Percentiles rank a stretch among this genome's conserved stretches.
Evolutionary conservation across 1,139 yeast species (phyloP).

Genomic region (Candida sp.): DNA sequence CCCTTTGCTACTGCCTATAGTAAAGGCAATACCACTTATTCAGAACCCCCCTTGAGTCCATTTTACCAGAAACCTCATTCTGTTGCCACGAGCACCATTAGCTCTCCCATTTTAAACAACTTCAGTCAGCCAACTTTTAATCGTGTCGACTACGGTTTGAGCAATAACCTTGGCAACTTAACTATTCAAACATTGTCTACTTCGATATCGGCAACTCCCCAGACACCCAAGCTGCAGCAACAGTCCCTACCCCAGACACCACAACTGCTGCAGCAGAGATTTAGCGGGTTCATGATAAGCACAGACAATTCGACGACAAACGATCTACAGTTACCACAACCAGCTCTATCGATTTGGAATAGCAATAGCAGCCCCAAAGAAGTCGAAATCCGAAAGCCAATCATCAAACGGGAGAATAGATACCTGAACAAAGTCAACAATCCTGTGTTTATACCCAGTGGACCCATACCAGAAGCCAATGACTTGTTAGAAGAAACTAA

Average conservation of each 20-base stretch:
- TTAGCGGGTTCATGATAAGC: slow-evolving; percentile 2
- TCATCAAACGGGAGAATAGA: slow-evolving; percentile 17
- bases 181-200: background rate
- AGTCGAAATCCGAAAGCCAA: background rate
- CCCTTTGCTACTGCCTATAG: background rate
- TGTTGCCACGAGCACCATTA: background rate
- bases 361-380: background rate
- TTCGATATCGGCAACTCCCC: background rate
- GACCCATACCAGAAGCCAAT: background rate
- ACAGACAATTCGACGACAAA: background rate
- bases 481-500: background rate
- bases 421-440: slow-evolving; percentile 25
- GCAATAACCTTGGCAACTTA: background rate
- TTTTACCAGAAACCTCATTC: background rate
- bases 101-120: slow-evolving; percentile 5
- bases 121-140: background rate
- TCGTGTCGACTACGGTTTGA: slow-evolving; percentile 1
- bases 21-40: background rate
- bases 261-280: background rate
- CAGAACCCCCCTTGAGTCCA: slow-evolving; percentile 6
- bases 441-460: slow-evolving; percentile 28
- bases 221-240: background rate
- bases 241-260: background rate
- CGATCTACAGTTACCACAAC: background rate
- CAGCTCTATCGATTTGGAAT: slow-evolving; percentile 6